phyloP scores from a whole-genome alignment of 805 yeast genomes.

The Candida hispaniensis region DNA sequence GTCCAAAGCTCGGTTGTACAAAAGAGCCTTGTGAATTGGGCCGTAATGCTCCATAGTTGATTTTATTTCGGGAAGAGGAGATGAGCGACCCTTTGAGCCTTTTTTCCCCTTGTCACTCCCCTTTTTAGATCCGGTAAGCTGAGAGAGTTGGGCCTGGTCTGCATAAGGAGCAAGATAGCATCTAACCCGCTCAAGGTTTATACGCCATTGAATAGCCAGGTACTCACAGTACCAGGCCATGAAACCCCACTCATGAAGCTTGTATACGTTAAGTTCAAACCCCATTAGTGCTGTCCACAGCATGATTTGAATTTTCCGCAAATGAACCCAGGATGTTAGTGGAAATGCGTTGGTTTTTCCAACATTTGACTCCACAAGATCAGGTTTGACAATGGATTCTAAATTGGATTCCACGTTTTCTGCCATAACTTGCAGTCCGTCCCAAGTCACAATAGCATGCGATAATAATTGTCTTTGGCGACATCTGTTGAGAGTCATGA shows the following conservation, averaged over 20 bases:
- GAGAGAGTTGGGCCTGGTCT: slow-evolving; percentile 7
- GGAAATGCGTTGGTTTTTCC: slow-evolving; percentile 42
- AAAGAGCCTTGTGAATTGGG: slow-evolving; percentile 21
- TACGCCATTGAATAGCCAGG: slow-evolving; percentile 33
- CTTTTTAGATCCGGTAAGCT: slow-evolving; percentile 1
- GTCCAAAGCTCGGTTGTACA: slow-evolving; percentile 25
- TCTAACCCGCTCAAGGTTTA: slow-evolving; percentile 37
- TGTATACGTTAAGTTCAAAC: slow-evolving; percentile 62
- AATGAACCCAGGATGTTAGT: slow-evolving; percentile 58
- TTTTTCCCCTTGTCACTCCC: background rate
- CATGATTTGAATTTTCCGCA: slow-evolving; percentile 60
- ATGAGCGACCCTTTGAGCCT: slow-evolving; percentile 6
- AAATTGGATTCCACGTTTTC: slow-evolving; percentile 51
- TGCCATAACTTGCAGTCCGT: slow-evolving; percentile 65
- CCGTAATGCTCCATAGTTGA: slow-evolving; percentile 16
- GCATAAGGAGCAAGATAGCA: slow-evolving; percentile 22
- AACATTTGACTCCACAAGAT: slow-evolving; percentile 4
- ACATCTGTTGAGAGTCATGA: slow-evolving; percentile 57
- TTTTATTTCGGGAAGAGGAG: slow-evolving; percentile 16
- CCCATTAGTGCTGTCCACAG: slow-evolving; percentile 60
- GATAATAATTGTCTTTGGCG: slow-evolving; percentile 70
- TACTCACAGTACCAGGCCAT: slow-evolving; percentile 60
- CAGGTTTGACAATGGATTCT: slow-evolving; percentile 18
- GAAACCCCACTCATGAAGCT: slow-evolving; percentile 53
- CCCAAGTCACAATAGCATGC: slow-evolving; percentile 52